A percentile compares a stretch with the other conserved stretches of the same genome.
Conservation (phyloP, 139 green algal species). For the Coelastrella sp. region DNA sequence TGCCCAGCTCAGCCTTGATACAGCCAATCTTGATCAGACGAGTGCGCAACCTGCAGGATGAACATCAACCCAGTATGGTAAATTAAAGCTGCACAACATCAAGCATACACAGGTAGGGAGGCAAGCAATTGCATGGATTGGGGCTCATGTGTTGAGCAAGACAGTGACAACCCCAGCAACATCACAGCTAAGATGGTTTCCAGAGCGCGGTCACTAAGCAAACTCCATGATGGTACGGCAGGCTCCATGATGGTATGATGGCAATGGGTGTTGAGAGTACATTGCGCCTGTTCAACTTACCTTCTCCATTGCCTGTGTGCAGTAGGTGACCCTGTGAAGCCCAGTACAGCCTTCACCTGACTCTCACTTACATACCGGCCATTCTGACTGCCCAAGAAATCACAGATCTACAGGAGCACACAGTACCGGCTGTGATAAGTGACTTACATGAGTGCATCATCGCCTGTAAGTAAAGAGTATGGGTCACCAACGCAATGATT, state of each 20-base stretch:
- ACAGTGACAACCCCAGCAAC: no score
- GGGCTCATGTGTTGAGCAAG: no score
- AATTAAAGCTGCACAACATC: background rate
- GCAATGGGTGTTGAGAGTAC: no score
- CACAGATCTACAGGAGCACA: conserved; percentile 33
- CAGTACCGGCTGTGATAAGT: background rate
- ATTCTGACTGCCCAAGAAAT: conserved; percentile 22
- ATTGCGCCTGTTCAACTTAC: no score
- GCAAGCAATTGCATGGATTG: no score
- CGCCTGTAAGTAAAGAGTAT: no score
- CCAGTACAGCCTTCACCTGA: conserved; percentile 37
- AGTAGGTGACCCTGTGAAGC: conserved; percentile 19
- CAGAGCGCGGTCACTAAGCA: no score
- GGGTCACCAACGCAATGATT: no score
- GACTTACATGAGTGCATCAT: background rate
- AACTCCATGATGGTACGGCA: no score
- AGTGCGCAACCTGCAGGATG: conserved; percentile 9
- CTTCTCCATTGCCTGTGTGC: conserved; percentile 44
- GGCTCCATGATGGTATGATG: no score
- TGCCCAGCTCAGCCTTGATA: conserved; percentile 9
- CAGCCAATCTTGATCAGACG: conserved; percentile 37
- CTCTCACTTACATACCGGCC: conserved; percentile 32
- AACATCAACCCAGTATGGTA: background rate
- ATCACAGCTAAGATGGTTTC: no score
- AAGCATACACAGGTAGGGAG: no score